Evolutionary conservation across 768 basidiomycete genomes (phyloP), one percentile per base, ranked within the genome.

Genomic region (Collybia sp.): DNA sequence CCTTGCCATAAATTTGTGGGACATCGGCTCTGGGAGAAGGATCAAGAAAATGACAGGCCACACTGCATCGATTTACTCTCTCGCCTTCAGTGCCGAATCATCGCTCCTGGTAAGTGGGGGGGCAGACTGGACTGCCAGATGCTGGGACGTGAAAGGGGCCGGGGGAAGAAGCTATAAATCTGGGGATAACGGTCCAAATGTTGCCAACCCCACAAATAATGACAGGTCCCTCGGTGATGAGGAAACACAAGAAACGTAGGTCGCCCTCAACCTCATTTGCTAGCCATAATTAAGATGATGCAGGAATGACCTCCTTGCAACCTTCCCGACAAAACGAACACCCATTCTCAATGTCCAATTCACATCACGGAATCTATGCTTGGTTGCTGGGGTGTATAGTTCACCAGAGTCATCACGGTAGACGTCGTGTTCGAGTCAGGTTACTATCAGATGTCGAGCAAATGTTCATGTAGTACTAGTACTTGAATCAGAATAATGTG

Each of bases 21-120:
- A 98, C 56, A 73, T 99, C 43, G 89, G 89, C 5, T 92, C 93
- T n/a, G 94, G 93, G 8, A 85, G 86, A 49, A 80, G 91, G 37
- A 80, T 98, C 53, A 99, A 98, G 70, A 93, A 91, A 65, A 96
- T 98, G 93, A 83, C 78, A 2, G 96, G 96, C 0, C 96, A 99
- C 59, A 83, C 81, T 1, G 82, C 88, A 12, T 86, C 93, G 1
- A 82, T 98, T 49, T 88, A 95, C 59, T 88, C 90, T 2, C 76
- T 99, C 17, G 77, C 90, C 0, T 99, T 97, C 64, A 93, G 89
- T 48, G 88, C 85, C 18, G 96, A 97, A 63, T 93, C 93, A 0
- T 83, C 84, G 1, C 64, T 98, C 44, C 79, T 99, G 31, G 85
- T 97, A 11, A 94, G 91, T 48, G 94, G 94, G 5, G 79, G 88